A percentile compares a stretch with the other conserved stretches of the same genome.
Evolutionary conservation across 768 basidiomycete genomes (phyloP).

Genomic region (Lepiota subincarnata): DNA sequence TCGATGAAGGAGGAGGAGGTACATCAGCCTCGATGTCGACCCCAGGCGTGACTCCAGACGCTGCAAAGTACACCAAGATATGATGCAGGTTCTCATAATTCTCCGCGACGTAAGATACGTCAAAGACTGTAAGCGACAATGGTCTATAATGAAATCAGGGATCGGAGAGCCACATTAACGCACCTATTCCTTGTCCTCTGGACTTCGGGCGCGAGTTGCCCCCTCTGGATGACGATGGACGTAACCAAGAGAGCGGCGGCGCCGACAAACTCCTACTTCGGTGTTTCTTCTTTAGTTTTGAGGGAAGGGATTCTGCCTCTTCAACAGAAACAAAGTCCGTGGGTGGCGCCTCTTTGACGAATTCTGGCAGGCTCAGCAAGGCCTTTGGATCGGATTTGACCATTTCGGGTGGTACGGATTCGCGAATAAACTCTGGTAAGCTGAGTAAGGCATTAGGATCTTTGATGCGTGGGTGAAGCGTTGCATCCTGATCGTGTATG

Average conservation of each 20-base stretch:
- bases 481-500: slow-evolving; percentile 76
- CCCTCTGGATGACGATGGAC: slow-evolving; percentile 29
- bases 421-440: slow-evolving; percentile 61
- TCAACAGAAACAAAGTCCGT: slow-evolving; percentile 20
- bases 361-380: slow-evolving; percentile 55
- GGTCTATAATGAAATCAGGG: slow-evolving; percentile 1
- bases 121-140: slow-evolving; percentile 30
- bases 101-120: slow-evolving; percentile 58
- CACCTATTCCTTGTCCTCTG: slow-evolving; percentile 19
- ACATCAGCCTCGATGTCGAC: slow-evolving; percentile 66
- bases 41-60: slow-evolving; percentile 44
- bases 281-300: slow-evolving; percentile 29
- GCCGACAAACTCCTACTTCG: slow-evolving; percentile 55
- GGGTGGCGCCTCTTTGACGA: slow-evolving; percentile 48
- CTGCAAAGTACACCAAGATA: slow-evolving; percentile 69
- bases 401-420: slow-evolving; percentile 37
- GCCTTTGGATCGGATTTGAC: slow-evolving; percentile 35
- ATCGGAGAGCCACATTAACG: not conserved
- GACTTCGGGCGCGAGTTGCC: slow-evolving; percentile 17
- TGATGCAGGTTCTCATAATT: slow-evolving; percentile 84
- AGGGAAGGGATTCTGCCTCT: slow-evolving; percentile 12
- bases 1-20: slow-evolving; percentile 44
- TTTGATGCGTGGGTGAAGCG: slow-evolving; percentile 39
- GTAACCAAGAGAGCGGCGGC: slow-evolving; percentile 56
- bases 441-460: slow-evolving; percentile 52